These are phyloP conservation scores for Wickerhamiella alocasiicola DNA, from an alignment of 805 yeast species.

Conservation along the genomic window DNA sequence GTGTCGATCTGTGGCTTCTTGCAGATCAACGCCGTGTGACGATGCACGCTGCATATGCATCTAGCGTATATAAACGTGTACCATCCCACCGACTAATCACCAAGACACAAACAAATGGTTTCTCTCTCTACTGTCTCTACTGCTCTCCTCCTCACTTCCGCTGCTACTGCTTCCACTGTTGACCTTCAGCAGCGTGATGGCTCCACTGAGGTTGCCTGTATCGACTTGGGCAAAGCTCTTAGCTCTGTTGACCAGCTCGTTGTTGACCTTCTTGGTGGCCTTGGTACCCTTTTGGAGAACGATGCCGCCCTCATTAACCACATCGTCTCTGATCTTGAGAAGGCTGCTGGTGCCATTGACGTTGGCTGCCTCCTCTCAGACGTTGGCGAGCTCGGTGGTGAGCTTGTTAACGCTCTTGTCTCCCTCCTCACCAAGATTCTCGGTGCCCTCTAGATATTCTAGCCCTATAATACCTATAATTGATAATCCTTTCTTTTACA, in stretches of 20 bases:
- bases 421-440: no score
- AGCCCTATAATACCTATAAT: no score
- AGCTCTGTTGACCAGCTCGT: background rate
- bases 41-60: no score
- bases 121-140: background rate
- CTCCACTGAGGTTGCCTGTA: no score
- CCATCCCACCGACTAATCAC: no score
- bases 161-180: background rate
- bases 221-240: no score
- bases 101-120: slow-evolving; percentile 1
- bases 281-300: background rate
- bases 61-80: no score
- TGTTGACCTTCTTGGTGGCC: background rate
- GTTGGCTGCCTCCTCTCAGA: slow-evolving; percentile 2
- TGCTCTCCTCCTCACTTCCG: background rate
- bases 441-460: no score
- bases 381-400: background rate
- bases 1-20: no score
- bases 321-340: background rate
- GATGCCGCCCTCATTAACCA: background rate
- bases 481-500: no score
- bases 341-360: background rate
- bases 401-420: background rate
- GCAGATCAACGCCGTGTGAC: no score
- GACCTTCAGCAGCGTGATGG: background rate